Evolutionary conservation across 1,284 basidiomycete genomes (phyloP), one percentile per base, ranked within the genome.

Genomic region (Ustilago tritici): DNA sequence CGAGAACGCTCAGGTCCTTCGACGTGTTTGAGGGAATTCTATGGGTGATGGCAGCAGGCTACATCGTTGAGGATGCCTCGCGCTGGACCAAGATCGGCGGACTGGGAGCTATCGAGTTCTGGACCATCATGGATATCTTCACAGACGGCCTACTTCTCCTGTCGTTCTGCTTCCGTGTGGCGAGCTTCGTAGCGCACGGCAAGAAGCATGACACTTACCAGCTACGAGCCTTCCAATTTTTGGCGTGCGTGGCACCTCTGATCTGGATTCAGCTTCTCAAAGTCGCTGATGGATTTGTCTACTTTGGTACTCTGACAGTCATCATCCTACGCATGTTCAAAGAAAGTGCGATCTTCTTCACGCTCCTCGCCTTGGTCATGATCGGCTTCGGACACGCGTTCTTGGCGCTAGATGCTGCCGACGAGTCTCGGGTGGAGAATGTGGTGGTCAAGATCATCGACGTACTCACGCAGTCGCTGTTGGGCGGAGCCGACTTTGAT

Each of bases 321-420:
- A 76, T 81, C 61, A 71, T 83, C n/a, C 61, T 83, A 14, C 90
- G 93, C 14, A 97, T 97, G 95, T 88, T 97, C 73, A 91, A 93
- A 84, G 95, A 98, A 86, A 95, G 93, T 10, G 91, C 93, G 36
- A 62, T 58, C 61, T 74, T 74, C 35, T 70, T 62, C 50, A 43
- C 76, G 91, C 88, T 95, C 36, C 88, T 95, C 8, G 93, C 91
- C 6, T 89, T 97, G 41, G 89, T 96, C 63, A 92, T 90, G 9
- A 86, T 94, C 43, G 95, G 95, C 1, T 97, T 97, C 84, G 89
- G 90, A 19, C 95, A 95, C 87, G 93, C 91, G 1, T 88, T 96
- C 76, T 94, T 93, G 82, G 95, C 95, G 1, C 88, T 97, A 34
- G 95, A 97, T 83, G 93, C 93, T 36, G 94, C 95, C 3, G 95